Evolutionary conservation across 2,329 filamentous ascomycete species (phyloP).

Genomic region (Pyricularia pennisetigena): DNA sequence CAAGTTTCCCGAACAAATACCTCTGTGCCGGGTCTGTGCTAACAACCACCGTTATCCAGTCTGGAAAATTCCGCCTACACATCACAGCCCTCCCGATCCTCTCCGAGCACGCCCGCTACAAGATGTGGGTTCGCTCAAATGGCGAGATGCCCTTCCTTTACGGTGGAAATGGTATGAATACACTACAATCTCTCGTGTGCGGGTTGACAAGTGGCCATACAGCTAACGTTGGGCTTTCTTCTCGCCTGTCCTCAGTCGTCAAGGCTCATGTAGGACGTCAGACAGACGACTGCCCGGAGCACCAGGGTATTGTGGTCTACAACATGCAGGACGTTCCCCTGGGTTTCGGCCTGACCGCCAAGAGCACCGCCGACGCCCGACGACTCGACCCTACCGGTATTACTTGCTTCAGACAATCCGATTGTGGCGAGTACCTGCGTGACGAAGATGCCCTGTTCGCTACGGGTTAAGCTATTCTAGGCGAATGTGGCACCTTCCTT

Average conservation of each 20-base stretch:
- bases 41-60: slow-evolving; percentile 31
- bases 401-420: slow-evolving; percentile 82
- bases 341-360: slow-evolving; percentile 87
- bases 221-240: neutral
- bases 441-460: slow-evolving; percentile 64
- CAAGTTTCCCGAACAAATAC: neutral
- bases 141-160: slow-evolving; percentile 97
- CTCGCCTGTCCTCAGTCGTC: slow-evolving; percentile 38
- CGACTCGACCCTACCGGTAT: slow-evolving; percentile 84
- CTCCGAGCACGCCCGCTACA: slow-evolving; percentile 84
- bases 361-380: slow-evolving; percentile 73
- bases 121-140: slow-evolving; percentile 94
- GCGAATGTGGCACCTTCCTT: neutral
- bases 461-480: slow-evolving; percentile 26
- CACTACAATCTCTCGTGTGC: neutral
- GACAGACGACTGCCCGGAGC: slow-evolving; percentile 87
- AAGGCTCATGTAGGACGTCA: slow-evolving; percentile 63
- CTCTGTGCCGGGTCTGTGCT: neutral
- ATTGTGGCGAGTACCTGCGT: slow-evolving; percentile 89
- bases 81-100: slow-evolving; percentile 82
- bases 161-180: slow-evolving; percentile 54
- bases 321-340: slow-evolving; percentile 89
- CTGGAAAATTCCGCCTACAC: slow-evolving; percentile 89
- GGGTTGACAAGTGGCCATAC: neutral
- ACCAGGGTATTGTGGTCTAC: slow-evolving; percentile 83